phyloP scores from a whole-genome alignment of 2,329 filamentous ascomycete genomes.

The Pseudogymnoascus sp. region DNA sequence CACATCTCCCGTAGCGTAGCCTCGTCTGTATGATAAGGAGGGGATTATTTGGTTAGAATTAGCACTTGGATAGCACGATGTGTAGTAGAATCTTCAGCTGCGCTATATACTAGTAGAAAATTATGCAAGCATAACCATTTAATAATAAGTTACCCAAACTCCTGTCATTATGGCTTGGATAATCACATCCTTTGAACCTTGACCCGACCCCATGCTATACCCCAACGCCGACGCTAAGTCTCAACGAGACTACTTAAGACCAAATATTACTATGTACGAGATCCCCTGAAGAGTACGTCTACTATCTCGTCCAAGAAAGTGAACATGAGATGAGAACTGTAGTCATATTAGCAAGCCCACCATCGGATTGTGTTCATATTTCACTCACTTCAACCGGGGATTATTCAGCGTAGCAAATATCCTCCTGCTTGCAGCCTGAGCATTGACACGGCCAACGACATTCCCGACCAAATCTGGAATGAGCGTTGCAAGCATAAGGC shows the following conservation, averaged over 20 bases:
- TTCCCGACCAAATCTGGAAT: constrained; percentile 86
- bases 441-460: constrained; percentile 88
- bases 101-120: neutral
- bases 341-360: constrained; percentile 10
- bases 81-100: neutral
- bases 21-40: neutral
- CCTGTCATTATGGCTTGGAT: constrained; percentile 1
- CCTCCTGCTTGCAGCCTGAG: constrained; percentile 78
- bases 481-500: constrained; percentile 78
- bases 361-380: neutral
- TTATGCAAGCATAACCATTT: neutral
- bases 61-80: too few species aligned
- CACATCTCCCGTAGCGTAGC: neutral
- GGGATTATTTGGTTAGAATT: too few species aligned
- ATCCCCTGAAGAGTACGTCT: constrained; percentile 27
- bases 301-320: constrained; percentile 30
- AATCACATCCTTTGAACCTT: neutral
- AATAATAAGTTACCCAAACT: neutral
- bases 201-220: neutral
- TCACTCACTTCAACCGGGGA: constrained; percentile 70
- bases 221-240: constrained; percentile 23
- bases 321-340: constrained; percentile 29
- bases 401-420: constrained; percentile 92
- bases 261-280: constrained; percentile 17
- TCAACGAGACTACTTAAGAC: constrained; percentile 9